Evolutionary conservation across 202 grass and related monocot genomes (phyloP).

Genomic region (Schoenoplectus tabernaemontani): DNA sequence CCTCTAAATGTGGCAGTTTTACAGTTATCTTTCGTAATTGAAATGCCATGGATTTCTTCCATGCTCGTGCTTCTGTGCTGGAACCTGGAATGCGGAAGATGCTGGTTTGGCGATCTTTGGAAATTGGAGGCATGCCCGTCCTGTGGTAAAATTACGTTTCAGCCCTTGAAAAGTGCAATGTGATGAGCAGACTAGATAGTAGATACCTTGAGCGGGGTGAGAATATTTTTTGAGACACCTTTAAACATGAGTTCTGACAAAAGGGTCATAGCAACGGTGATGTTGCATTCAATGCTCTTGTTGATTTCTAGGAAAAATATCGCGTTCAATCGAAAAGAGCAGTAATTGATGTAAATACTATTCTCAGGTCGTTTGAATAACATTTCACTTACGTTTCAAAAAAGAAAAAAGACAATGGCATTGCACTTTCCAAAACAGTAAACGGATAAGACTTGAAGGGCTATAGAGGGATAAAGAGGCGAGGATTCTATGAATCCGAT

Average conservation of each 20-base stretch:
- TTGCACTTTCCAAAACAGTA: no score
- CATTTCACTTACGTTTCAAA: background rate
- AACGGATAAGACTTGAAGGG: no score
- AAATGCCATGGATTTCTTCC: background rate
- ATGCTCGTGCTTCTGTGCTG: background rate
- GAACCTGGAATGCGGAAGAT: background rate
- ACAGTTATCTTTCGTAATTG: background rate
- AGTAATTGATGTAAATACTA: background rate
- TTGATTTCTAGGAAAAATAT: background rate
- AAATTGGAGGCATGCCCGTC: no score
- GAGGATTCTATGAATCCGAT: no score
- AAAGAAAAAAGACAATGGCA: no score
- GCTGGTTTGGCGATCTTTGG: background rate
- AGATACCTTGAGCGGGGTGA: conserved; percentile 1
- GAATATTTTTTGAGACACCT: conserved; percentile 18
- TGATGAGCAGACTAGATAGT: no score
- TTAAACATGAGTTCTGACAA: conserved; percentile 14
- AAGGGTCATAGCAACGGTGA: background rate
- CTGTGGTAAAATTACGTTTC: no score
- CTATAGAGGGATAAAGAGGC: no score
- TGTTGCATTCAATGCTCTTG: conserved; percentile 4
- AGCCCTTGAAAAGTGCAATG: conserved; percentile 1
- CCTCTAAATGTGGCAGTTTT: background rate
- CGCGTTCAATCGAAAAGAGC: background rate
- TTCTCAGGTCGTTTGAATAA: background rate